Conservation (phyloP, 768 basidiomycete genomes). For the Trametes cingulata region DNA sequence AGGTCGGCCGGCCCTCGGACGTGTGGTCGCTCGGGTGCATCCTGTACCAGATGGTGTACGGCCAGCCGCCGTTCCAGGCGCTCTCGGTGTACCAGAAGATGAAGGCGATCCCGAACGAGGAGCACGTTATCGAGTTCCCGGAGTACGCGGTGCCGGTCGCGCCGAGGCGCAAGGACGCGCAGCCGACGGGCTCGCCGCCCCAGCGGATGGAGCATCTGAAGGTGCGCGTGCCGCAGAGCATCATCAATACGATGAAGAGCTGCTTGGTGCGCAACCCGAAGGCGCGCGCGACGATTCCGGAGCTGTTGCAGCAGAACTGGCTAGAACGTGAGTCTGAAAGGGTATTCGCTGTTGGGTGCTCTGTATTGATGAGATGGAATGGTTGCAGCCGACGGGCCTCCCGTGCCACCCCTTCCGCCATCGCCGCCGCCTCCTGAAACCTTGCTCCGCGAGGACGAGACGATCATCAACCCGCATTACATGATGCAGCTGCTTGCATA, state of each 20-base stretch:
- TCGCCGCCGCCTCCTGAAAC: constrained; percentile 28
- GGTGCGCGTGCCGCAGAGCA: constrained; percentile 66
- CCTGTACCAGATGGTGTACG: constrained; percentile 98
- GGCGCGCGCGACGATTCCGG: constrained; percentile 83
- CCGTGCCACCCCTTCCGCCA: constrained; percentile 31
- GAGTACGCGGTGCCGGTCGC: constrained; percentile 48
- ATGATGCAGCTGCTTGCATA: constrained; percentile 75
- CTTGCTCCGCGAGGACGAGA: constrained; percentile 53
- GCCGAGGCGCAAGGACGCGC: constrained; percentile 30
- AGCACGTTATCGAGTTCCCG: constrained; percentile 81
- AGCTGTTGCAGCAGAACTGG: constrained; percentile 83
- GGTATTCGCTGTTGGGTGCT: constrained; percentile 1
- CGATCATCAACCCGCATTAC: constrained; percentile 76
- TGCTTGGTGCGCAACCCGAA: constrained; percentile 83
- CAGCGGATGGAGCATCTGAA: constrained; percentile 70
- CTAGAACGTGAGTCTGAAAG: constrained; percentile 51
- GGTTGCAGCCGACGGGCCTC: background rate
- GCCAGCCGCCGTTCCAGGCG: constrained; percentile 88
- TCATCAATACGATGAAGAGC: constrained; percentile 80
- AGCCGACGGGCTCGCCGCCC: constrained; percentile 37
- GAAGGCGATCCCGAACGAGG: constrained; percentile 85
- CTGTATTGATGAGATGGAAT: constrained; percentile 25
- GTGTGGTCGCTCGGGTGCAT: constrained; percentile 99
- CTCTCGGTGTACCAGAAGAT: constrained; percentile 86
- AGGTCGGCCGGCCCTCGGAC: constrained; percentile 94